Base-by-base conservation (phyloP, 129 eudicot species). In the Chrysanthemum makinoi region DNA sequence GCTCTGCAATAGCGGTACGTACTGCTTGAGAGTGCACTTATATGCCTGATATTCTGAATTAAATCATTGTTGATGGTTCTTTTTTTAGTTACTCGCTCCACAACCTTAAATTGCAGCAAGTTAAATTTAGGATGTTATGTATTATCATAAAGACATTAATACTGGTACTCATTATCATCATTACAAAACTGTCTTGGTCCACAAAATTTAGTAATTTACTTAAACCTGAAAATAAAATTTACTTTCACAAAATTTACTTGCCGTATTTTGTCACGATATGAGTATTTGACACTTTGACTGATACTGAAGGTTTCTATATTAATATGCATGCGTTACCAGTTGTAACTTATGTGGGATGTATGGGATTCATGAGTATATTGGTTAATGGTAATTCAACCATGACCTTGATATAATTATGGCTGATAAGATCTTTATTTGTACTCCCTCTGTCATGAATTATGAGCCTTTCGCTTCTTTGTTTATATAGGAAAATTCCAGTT, bases 1-100 rank as follows among this genome's bases (percentile, higher is more conserved):
- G 97, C 97, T 94, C 66, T 79, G 88, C 78, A 94, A 87, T 58
- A 89, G 77, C 26, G 98, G 98, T 87, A 74, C 35, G 84, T 81
- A 65, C 8, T 67, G 44, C 62, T 63, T 44, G 18, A 69, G 61
- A 69, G 61, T 70, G 64, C 49, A 43, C 24, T 62, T 52, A 61
- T 69, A 52, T 51, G 33, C 58, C 75, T 10, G n/a, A 61, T 76
- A 76, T 59, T 61, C 19, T 8, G 48, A 66, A 57, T 13, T 58
- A 56, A 57, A 66, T 52, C 60, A 39, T 4, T 20, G 43, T 58
- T 20, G 80, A 75, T 75, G 48, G 58, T 52, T 53, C 0, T 13
- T 20, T 16, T 49, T 33, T 20, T 49, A 12, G 1, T 22, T 22
- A 0, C 24, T 62, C 69, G 44, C 10, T 35, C 4, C 43, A 53